Percentiles rank a stretch among this genome's conserved stretches.
These are phyloP conservation scores for Acmispon strigosus DNA, from an alignment of 306 rosid species.

Conservation along the genomic window DNA sequence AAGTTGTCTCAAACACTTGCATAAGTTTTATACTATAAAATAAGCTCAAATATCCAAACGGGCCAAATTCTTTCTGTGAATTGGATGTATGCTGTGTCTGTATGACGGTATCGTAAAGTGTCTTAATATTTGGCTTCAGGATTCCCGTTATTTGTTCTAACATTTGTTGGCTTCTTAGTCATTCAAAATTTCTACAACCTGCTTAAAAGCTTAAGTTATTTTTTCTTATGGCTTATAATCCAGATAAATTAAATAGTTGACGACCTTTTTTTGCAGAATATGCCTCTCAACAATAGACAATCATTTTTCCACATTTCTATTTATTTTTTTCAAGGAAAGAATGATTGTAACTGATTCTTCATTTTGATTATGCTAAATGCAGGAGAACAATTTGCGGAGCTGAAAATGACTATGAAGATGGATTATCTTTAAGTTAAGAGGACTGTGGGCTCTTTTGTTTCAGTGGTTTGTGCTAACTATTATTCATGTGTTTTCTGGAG, in stretches of 20 bases:
- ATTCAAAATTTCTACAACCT: background rate
- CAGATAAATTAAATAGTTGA: too few species aligned
- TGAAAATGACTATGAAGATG: background rate
- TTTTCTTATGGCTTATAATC: too few species aligned
- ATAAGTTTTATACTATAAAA: too few species aligned
- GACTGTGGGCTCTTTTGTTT: background rate
- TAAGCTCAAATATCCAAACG: too few species aligned
- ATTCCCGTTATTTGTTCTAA: background rate
- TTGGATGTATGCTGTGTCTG: background rate
- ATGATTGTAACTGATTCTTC: background rate
- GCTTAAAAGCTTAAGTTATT: background rate
- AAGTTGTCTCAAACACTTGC: too few species aligned
- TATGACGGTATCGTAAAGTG: background rate
- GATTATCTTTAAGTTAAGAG: slow-evolving; percentile 15
- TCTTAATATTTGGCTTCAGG: background rate
- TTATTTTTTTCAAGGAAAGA: background rate
- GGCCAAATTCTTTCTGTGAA: background rate
- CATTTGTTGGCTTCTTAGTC: background rate
- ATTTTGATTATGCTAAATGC: slow-evolving; percentile 13
- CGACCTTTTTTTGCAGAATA: too few species aligned
- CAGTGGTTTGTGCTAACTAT: slow-evolving; percentile 3
- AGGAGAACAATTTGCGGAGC: slow-evolving; percentile 22
- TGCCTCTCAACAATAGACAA: too few species aligned
- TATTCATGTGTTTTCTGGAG: background rate
- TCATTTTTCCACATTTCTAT: too few species aligned